phyloP scores from a whole-genome alignment of 352 stramenopile species.

The Globisporangium emineosum region DNA sequence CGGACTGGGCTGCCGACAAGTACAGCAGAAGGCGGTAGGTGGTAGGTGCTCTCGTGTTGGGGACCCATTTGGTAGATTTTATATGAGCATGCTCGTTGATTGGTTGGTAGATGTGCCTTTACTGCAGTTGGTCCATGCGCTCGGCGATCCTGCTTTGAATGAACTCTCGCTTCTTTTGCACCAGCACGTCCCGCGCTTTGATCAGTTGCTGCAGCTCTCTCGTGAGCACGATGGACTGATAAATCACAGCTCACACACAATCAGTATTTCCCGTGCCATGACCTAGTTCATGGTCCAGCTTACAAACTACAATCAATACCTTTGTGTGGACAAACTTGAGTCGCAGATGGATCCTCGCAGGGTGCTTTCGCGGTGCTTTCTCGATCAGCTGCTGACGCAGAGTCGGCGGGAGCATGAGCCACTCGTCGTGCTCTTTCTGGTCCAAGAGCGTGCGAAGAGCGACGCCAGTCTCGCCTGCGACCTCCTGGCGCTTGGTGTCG shows the following conservation, averaged over 20 bases:
- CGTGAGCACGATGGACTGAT: slow-evolving; percentile 51
- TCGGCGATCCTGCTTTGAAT: slow-evolving; percentile 35
- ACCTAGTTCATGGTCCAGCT: neutral
- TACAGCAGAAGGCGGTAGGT: slow-evolving; percentile 38
- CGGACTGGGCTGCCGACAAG: slow-evolving; percentile 62
- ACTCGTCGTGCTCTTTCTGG: slow-evolving; percentile 59
- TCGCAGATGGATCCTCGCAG: slow-evolving; percentile 38
- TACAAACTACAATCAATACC: slow-evolving; percentile 20
- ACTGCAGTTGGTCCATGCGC: slow-evolving; percentile 12
- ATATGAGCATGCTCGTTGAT: neutral
- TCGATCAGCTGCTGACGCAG: slow-evolving; percentile 61
- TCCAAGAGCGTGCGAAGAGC: slow-evolving; percentile 49
- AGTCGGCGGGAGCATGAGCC: slow-evolving; percentile 52
- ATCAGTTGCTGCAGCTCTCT: slow-evolving; percentile 45
- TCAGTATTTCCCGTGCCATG: neutral
- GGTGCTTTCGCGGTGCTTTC: slow-evolving; percentile 24
- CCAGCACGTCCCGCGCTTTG: slow-evolving; percentile 30
- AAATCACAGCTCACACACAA: neutral
- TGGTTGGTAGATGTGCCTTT: neutral
- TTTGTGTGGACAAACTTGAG: slow-evolving; percentile 52
- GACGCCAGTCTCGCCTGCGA: slow-evolving; percentile 46
- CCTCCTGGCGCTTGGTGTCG: slow-evolving; percentile 40
- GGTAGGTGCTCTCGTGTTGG: neutral
- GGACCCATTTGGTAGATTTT: neutral
- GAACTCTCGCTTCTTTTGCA: slow-evolving; percentile 33